Conservation (phyloP, 1,284 basidiomycete species). For the Wallemia ichthyophaga region DNA sequence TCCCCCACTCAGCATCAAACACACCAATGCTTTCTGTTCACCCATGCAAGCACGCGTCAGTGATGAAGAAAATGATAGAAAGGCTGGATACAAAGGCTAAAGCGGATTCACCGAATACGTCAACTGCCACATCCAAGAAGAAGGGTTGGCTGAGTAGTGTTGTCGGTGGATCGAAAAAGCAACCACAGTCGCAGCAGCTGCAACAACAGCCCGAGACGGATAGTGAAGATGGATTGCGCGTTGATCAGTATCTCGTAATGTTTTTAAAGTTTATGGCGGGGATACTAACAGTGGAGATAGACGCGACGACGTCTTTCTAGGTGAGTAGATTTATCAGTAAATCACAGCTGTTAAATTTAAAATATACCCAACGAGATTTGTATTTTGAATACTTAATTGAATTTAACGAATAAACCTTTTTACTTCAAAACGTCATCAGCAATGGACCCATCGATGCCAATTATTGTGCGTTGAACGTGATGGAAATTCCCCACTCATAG, state of each 20-base stretch:
- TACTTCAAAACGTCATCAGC: not conserved
- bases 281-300: constrained; percentile 79
- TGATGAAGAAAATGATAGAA: constrained; percentile 99
- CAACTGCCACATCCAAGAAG: constrained; percentile 30
- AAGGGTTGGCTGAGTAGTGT: constrained; percentile 17
- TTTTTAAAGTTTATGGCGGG: constrained; percentile 92
- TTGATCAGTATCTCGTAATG: constrained; percentile 81
- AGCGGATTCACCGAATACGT: constrained; percentile 27
- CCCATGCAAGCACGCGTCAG: constrained; percentile 92
- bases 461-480: not conserved
- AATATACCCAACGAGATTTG: no score
- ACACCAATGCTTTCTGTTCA: constrained; percentile 73
- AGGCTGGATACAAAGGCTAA: constrained; percentile 44
- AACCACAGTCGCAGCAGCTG: constrained; percentile 1
- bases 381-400: no score
- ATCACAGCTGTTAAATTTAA: no score
- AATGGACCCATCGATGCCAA: not conserved
- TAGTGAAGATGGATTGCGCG: constrained; percentile 55
- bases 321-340: not conserved
- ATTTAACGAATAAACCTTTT: not conserved
- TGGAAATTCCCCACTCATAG: no score
- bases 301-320: constrained; percentile 56
- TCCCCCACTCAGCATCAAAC: constrained; percentile 43
- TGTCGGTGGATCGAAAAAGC: not conserved
- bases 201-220: constrained; percentile 13